Base-by-base conservation (phyloP, 148 eudicot species). In the Vaccinium myrtillus region DNA sequence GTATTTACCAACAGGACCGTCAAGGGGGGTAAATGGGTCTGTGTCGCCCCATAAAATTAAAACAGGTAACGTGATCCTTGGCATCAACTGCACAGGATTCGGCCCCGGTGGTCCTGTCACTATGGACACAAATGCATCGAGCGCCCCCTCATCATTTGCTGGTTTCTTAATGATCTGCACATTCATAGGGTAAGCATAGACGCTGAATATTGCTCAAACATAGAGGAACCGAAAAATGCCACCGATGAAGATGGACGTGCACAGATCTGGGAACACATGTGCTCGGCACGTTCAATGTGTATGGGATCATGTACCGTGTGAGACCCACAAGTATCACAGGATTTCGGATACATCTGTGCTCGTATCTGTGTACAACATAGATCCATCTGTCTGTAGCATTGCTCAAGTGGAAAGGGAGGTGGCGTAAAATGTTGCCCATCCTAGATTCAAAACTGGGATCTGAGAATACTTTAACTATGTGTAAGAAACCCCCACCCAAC, bases 31-130 rank as follows among this genome's bases (percentile, higher is more conserved):
- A 84, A 96, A 94, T 6, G 98, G 95, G 74, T 96, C 99, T 86
- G 88, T 63, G 85, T 96, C 92, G 16, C 99, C 99, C 99, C 99
- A 96, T 84, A 96, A 86, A 46, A 96, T 61, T 63, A 96, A 86
- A 49, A 94, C 83, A 25, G 99, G 99, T 43, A 92, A 75, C 5
- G 85, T 82, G 65, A 96, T 87, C 19, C 81, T 88, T 0, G 95
- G 94, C 89, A 96, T 93, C 85, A 96, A 86, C 87, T 92, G 89
- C 48, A 96, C 86, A 39, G 99, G 99, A 79, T 86, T 94, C 6
- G 97, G 98, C 46, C 99, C 99, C 30, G 99, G 99, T 50, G 98
- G 99, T 5, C 99, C 98, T 0, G 99, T 94, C 83, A 96, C 93
- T 4, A 92, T 92, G 6, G 98, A 92, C 15, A 96, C 93, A 46